Evolutionary conservation across 2,329 filamentous ascomycete species (phyloP), one percentile per base, ranked within the genome.

Genomic region (Lasiodiplodia sp.): DNA sequence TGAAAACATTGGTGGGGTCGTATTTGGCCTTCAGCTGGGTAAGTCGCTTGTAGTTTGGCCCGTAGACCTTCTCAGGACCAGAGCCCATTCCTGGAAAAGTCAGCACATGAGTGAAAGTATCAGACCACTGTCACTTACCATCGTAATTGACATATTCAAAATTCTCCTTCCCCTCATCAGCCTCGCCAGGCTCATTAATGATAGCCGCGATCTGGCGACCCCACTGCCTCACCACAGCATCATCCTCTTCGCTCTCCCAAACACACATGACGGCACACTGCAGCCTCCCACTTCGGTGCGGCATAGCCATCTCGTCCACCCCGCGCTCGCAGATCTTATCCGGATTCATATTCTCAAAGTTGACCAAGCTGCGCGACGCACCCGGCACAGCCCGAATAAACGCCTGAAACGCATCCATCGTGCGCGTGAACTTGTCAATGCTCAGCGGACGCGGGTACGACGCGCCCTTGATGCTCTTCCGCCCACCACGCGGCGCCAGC

Each of bases 391-490:
- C 69, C 7, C 73, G 52, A 1, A 80, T 70, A 44, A 79, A 77
- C 1, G 68, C 71, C 7, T 70, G 67, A 34, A 77, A 77, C 18
- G 78, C 74, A 0, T 72, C 69, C 25, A 76, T 71, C 18, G 79
- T 63, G 5, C 67, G 55, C 38, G 71, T 60, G 4, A 78, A 75
- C 28, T 78, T 76, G 0, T 28, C 52, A 0, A 71, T 34, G 23
- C 71, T 67, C 1, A 82, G 67, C 0, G 80, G 80, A 3, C 77
- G 53, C 31, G 77, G 76, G 69, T 79, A 79, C 2, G 76, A 76
- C 0, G 75, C 76, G 18, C 78, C 79, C 66, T 77, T 78, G 68
- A 81, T 80, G 16, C 73, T 74, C 69, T 79, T 79, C 40, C 80
- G 74, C 7, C 78, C 79, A 0, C 81, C 82, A 58, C 75, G 77